phyloP scores from a whole-genome alignment of 1,139 yeast species.

The Debaryomyces psychrophilus region DNA sequence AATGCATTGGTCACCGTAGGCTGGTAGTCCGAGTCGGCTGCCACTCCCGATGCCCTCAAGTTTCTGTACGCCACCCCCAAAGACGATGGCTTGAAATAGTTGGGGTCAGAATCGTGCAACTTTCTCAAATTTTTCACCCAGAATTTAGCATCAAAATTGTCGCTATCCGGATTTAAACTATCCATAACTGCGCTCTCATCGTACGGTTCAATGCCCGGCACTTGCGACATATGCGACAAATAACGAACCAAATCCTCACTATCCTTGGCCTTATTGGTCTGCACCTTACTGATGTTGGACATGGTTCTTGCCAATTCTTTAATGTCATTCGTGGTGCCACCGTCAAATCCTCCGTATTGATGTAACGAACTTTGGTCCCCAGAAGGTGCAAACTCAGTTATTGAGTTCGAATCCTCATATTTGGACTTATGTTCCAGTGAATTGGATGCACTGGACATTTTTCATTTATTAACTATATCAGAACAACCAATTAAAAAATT shows the following conservation, averaged over 20 bases:
- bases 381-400: constrained; percentile 6
- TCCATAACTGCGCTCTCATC: constrained; percentile 20
- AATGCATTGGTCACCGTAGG: constrained; percentile 63
- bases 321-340: constrained; percentile 30
- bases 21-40: constrained; percentile 80
- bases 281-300: constrained; percentile 18
- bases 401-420: constrained; percentile 10
- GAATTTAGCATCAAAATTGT: constrained; percentile 63
- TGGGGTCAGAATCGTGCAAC: constrained; percentile 55
- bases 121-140: constrained; percentile 77
- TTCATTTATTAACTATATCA: neutral
- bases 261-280: constrained; percentile 25
- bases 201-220: constrained; percentile 52
- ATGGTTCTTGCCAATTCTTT: constrained; percentile 38
- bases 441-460: constrained; percentile 2
- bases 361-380: constrained; percentile 24
- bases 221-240: constrained; percentile 53
- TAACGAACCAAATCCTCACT: constrained; percentile 53
- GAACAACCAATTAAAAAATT: neutral
- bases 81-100: constrained; percentile 61
- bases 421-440: constrained; percentile 14
- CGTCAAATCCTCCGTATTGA: constrained; percentile 34
- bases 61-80: constrained; percentile 72
- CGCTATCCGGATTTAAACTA: constrained; percentile 41
- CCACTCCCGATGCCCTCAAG: constrained; percentile 73